Evolutionary conservation across 371 early-diverging fungal species (phyloP).

Genomic region (Circinella umbellata): DNA sequence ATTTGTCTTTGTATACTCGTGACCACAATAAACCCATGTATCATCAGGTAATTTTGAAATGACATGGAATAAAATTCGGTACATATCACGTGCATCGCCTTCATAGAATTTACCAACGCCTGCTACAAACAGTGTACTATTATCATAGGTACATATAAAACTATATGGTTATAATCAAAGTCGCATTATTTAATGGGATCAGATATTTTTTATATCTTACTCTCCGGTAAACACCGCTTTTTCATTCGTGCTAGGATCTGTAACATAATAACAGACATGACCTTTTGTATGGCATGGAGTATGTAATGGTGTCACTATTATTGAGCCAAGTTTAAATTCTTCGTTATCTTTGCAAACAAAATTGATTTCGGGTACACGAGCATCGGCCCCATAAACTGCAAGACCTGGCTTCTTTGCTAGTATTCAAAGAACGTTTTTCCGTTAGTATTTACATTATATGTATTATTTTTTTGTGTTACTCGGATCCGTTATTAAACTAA

Average conservation of each 20-base stretch:
- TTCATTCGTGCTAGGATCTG: constrained; percentile 51
- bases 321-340: constrained; percentile 74
- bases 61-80: constrained; percentile 72
- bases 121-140: constrained; percentile 43
- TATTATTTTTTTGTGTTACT: constrained; percentile 18
- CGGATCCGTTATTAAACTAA: constrained; percentile 16
- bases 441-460: background rate
- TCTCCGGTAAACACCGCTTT: constrained; percentile 54
- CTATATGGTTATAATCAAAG: too few relatives aligned
- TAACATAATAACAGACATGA: constrained; percentile 84
- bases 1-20: constrained; percentile 63
- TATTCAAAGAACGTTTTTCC: background rate
- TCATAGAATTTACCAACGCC: constrained; percentile 95
- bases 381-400: constrained; percentile 85
- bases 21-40: constrained; percentile 91
- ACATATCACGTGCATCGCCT: constrained; percentile 87
- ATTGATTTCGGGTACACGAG: constrained; percentile 83
- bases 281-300: constrained; percentile 93
- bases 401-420: constrained; percentile 67
- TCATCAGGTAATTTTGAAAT: constrained; percentile 79
- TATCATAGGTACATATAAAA: background rate
- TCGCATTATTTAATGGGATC: too few relatives aligned
- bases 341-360: constrained; percentile 75
- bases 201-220: constrained; percentile 23
- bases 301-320: constrained; percentile 68